Base-by-base conservation (phyloP, 2,329 filamentous ascomycete genomes). In the Aspergillus sp. region DNA sequence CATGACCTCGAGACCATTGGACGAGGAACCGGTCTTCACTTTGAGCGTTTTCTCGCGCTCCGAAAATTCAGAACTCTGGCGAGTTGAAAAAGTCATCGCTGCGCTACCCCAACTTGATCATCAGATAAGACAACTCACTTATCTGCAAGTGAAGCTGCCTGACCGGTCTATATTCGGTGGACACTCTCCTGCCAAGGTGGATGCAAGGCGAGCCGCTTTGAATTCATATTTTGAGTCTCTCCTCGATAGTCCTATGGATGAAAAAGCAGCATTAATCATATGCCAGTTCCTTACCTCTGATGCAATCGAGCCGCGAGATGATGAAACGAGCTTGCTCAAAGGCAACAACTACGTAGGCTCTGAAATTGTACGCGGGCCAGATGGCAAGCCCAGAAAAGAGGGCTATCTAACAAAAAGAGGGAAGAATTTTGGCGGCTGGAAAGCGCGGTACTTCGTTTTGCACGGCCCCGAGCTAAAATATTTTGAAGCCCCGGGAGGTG, bases 391-490 rank as follows among this genome's bases (percentile, higher is more conserved):
- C 8, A 82, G 87, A 58, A 91, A 91, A 69, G 93, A 88, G 69
- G 95, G 95, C 8, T 99, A 98, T 73, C 79, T 99, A 49, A 98
- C 95, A 2, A 99, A 99, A 78, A 86, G 90, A 65, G 95, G 95
- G 48, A 99, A 99, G 81, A 98, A 98, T 69, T 99, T 99, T 76
- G 95, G 95, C 51, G 95, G 95, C 48, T 99, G 95, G 95, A 99
- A 99, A 76, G 93, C 92, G 11, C 79, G 87, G 56, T 89, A 85
- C 67, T 90, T 90, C 67, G 81, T 88, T 13, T 78, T 90, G 3
- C 85, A 90, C 65, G 87, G 86, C 9, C 83, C 88, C 5, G 81
- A 88, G 56, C 78, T 99, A 66, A 92, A 89, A 67, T 99, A 99
- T 72, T 98, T 90, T 67, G 95, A 99, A 74, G 86, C 89, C 2